Evolutionary conservation across 2,329 filamentous ascomycete genomes (phyloP), one percentile per base, ranked within the genome.

Genomic region (Hypoxylon rubiginosum): DNA sequence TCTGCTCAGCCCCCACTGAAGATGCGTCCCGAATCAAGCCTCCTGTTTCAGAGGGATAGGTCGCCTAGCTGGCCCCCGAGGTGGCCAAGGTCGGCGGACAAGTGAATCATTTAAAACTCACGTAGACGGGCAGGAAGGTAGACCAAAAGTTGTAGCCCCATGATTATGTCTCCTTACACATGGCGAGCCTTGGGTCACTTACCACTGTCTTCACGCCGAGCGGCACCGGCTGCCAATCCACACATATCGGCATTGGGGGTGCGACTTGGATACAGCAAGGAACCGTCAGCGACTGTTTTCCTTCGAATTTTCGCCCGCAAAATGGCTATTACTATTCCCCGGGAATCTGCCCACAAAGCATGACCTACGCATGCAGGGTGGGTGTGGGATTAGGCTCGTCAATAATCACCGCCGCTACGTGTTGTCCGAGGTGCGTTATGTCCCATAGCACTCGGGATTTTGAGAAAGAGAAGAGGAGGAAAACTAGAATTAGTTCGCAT

Each of bases 351-450:
- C 28, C 19, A 28, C 19, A 56, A n/a, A 24, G 59, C 28, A 26
- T 45, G 32, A 46, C 19, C 19, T 57, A 51, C 19, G 59, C 53
- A 1, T 57, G 59, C 17, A 51, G 15, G 6, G 52, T 51, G 6
- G 21, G 34, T 8, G 58, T 62, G 8, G 45, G 24, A 46, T 13
- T 30, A n/a, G n/a, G 15, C 4, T 21, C n/a, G 5, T 57, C 53
- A 28, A 52, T n/a, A 10, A 36, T 52, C 36, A 57, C 53, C 2
- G 53, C 58, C 9, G 59, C 59, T 13, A 52, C 36, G 11, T 57
- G 59, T 19, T 62, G 59, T 30, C 59, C 46, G 2, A 62, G 59
- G 59, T 62, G 52, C 7, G 36, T 48, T n/a, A n/a, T n/a, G n/a
- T n/a, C n/a, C n/a, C n/a, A n/a, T n/a, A n/a, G n/a, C n/a, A n/a